phyloP scores from a whole-genome alignment of 257 asterid species.

The Przewalskia tangutica region DNA sequence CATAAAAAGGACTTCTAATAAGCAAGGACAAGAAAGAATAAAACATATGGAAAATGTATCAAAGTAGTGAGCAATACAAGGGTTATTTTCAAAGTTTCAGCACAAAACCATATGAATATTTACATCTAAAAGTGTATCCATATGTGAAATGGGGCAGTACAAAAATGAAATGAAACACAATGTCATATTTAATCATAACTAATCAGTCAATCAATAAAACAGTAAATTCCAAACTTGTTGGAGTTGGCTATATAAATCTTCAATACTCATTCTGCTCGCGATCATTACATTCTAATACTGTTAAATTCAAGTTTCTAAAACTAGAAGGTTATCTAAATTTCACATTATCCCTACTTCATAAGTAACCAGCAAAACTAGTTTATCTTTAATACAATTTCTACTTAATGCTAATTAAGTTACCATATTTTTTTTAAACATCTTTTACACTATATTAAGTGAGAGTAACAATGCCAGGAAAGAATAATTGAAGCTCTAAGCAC shows the following conservation, averaged over 20 bases:
- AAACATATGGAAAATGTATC: neutral
- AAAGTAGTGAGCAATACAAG: neutral
- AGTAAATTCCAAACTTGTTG: neutral
- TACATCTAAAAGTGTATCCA: neutral
- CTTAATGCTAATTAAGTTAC: neutral
- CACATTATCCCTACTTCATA: neutral
- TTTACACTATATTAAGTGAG: neutral
- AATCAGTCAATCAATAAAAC: neutral
- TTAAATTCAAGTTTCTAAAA: neutral
- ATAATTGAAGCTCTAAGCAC: neutral
- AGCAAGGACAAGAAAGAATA: neutral
- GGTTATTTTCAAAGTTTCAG: neutral
- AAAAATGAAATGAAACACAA: neutral
- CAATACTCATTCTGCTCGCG: neutral
- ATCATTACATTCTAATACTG: neutral
- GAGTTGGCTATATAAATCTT: neutral
- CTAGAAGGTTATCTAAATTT: neutral
- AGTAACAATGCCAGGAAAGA: neutral
- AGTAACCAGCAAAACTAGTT: neutral
- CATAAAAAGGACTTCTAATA: neutral
- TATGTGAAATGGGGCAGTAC: neutral
- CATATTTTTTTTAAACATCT: neutral
- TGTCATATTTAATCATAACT: neutral
- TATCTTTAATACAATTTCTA: neutral
- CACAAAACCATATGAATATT: neutral